Conservation (phyloP, 495 filamentous ascomycete species). For the Aspergillus incahuasiensis region DNA sequence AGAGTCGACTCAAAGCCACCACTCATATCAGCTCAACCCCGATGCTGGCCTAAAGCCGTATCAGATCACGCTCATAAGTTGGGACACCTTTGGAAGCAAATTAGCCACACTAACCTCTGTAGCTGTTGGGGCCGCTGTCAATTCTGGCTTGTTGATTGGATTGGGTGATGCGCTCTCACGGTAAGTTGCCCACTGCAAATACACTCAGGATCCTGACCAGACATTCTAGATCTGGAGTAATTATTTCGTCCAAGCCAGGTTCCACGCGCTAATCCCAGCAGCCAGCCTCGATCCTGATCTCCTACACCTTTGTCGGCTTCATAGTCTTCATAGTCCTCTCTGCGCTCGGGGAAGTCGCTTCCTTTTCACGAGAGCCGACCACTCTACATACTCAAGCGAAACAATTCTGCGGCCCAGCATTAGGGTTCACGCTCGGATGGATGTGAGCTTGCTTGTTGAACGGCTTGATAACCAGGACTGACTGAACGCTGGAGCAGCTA, state of each 20-base stretch:
- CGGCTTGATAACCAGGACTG: not conserved
- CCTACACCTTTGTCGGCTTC: slow-evolving; percentile 56
- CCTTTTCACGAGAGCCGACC: slow-evolving; percentile 52
- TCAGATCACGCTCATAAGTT: slow-evolving; percentile 68
- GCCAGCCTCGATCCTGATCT: slow-evolving; percentile 57
- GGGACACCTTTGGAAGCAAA: slow-evolving; percentile 4
- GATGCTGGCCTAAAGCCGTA: slow-evolving; percentile 18
- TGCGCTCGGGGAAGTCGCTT: slow-evolving; percentile 60
- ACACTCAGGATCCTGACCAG: not conserved
- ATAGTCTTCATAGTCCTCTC: slow-evolving; percentile 58
- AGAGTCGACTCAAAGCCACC: not conserved
- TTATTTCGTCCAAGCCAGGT: not conserved
- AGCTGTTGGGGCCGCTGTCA: slow-evolving; percentile 81
- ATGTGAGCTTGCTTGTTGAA: slow-evolving; percentile 27
- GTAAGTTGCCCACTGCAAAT: slow-evolving; percentile 31
- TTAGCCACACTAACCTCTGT: not conserved
- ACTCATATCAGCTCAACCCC: not conserved
- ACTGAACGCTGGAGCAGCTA: slow-evolving; percentile 28
- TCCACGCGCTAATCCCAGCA: slow-evolving; percentile 22
- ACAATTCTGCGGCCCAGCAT: slow-evolving; percentile 57
- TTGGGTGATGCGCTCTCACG: slow-evolving; percentile 59
- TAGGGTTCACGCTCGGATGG: slow-evolving; percentile 60
- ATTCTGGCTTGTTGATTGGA: slow-evolving; percentile 61
- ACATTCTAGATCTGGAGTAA: slow-evolving; percentile 31
- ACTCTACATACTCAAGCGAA: slow-evolving; percentile 59